phyloP scores from a whole-genome alignment of 805 yeast species.

The Candida endomychidarum region DNA sequence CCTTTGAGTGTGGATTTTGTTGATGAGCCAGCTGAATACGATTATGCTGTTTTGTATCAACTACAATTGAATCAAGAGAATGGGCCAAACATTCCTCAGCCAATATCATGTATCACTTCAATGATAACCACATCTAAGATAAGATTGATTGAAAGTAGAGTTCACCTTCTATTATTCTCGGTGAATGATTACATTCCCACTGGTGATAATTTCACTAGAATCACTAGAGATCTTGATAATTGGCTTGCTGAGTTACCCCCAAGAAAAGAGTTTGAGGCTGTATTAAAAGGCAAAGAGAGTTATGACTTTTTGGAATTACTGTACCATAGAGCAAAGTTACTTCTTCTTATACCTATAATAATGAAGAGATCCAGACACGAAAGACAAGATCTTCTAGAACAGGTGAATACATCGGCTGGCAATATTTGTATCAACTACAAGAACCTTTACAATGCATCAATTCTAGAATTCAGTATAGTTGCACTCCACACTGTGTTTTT shows the following conservation, averaged over 20 bases:
- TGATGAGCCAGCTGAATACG: slow-evolving; percentile 6
- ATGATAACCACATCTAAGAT: slow-evolving; percentile 12
- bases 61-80: slow-evolving; percentile 12
- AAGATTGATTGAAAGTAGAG: slow-evolving; percentile 14
- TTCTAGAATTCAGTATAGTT: slow-evolving; percentile 16
- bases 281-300: slow-evolving; percentile 14
- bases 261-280: slow-evolving; percentile 11
- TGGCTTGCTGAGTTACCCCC: slow-evolving; percentile 13
- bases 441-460: slow-evolving; percentile 12
- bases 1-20: slow-evolving; percentile 14
- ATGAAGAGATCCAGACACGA: slow-evolving; percentile 9
- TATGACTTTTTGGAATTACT: slow-evolving; percentile 14
- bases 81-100: slow-evolving; percentile 8
- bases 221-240: slow-evolving; percentile 8
- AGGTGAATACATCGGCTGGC: slow-evolving; percentile 15
- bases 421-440: slow-evolving; percentile 14
- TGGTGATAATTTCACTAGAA: slow-evolving; percentile 12
- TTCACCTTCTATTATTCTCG: slow-evolving; percentile 14
- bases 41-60: slow-evolving; percentile 9
- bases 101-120: slow-evolving; percentile 12
- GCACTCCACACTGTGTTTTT: slow-evolving; percentile 17
- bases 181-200: slow-evolving; percentile 9
- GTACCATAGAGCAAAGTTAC: slow-evolving; percentile 15
- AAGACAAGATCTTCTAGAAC: slow-evolving; percentile 10
- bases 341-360: slow-evolving; percentile 11